These are phyloP conservation scores for Aureobasidium musti DNA, from an alignment of 2,329 filamentous ascomycete species.

Conservation along the genomic window DNA sequence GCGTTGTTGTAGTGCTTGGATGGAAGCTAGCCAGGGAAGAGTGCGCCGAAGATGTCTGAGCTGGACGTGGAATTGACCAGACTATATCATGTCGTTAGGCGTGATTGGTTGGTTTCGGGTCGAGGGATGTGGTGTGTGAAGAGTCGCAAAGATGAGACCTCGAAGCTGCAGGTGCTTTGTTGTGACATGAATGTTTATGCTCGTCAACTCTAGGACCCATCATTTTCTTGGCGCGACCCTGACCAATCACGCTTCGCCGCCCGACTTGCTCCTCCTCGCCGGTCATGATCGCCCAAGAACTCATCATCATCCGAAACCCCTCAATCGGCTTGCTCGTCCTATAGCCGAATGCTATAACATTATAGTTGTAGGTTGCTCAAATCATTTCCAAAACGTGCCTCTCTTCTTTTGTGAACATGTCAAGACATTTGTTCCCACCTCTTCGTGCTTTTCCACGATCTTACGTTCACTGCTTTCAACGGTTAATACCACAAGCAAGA, in stretches of 20 bases:
- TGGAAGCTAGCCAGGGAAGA: conserved; percentile 7
- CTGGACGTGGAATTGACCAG: conserved; percentile 16
- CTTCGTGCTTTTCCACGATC: neutral
- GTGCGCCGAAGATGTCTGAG: conserved; percentile 16
- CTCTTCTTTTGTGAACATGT: neutral
- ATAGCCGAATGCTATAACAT: conserved; percentile 16
- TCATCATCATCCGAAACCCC: conserved; percentile 19
- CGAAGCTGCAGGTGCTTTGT: conserved; percentile 23
- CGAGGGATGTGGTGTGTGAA: neutral
- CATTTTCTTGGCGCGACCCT: conserved; percentile 12
- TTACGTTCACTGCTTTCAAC: neutral
- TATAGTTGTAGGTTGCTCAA: neutral
- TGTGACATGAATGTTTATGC: conserved; percentile 26
- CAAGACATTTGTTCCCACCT: neutral
- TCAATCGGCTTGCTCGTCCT: conserved; percentile 10
- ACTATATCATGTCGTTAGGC: conserved; percentile 18
- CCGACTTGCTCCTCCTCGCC: neutral
- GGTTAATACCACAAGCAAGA: neutral
- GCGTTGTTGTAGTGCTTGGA: conserved; percentile 34
- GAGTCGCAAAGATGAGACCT: conserved; percentile 19
- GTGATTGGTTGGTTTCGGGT: conserved; percentile 6
- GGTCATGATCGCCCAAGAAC: neutral
- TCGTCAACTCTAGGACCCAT: conserved; percentile 12
- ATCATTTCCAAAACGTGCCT: neutral
- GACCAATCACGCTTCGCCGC: neutral